phyloP scores from a whole-genome alignment of 345 rosid species.

The Garcia nutans region DNA sequence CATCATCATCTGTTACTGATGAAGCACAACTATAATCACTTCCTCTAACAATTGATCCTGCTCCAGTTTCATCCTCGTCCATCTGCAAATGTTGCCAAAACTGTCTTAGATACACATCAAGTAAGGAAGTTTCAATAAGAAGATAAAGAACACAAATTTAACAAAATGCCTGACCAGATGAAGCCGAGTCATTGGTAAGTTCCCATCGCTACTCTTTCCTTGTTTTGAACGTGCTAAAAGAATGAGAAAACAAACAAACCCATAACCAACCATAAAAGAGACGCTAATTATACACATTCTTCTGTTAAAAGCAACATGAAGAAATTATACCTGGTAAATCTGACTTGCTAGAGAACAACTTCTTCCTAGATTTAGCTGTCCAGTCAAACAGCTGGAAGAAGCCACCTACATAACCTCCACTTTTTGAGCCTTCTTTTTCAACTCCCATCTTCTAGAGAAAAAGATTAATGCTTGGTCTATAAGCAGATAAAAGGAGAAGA shows the following conservation, averaged over 20 bases:
- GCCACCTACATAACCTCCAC: conserved; percentile 72
- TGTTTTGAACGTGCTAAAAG: conserved; percentile 52
- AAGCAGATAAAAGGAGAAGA: conserved; percentile 10
- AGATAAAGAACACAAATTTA: background rate
- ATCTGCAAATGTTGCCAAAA: conserved; percentile 38
- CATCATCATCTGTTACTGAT: conserved; percentile 88
- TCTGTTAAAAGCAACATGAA: background rate
- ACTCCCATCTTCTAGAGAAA: conserved; percentile 45
- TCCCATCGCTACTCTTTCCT: conserved; percentile 63
- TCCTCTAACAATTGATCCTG: conserved; percentile 48
- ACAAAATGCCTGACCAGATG: conserved; percentile 34
- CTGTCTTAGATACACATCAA: conserved; percentile 10
- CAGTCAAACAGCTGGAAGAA: conserved; percentile 91
- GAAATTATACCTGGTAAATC: conserved; percentile 55
- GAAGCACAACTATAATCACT: conserved; percentile 87
- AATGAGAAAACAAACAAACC: conserved; percentile 10
- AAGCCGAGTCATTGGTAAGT: conserved; percentile 56
- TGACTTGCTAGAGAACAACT: conserved; percentile 75
- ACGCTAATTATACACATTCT: background rate
- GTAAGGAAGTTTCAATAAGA: background rate
- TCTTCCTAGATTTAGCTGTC: conserved; percentile 94
- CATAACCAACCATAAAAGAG: conserved; percentile 9
- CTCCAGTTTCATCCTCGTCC: conserved; percentile 65
- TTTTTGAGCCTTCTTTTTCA: conserved; percentile 60
- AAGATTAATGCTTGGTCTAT: conserved; percentile 10